Conservation (phyloP, 2,329 filamentous ascomycete genomes). For the Fusarium duplospermum region DNA sequence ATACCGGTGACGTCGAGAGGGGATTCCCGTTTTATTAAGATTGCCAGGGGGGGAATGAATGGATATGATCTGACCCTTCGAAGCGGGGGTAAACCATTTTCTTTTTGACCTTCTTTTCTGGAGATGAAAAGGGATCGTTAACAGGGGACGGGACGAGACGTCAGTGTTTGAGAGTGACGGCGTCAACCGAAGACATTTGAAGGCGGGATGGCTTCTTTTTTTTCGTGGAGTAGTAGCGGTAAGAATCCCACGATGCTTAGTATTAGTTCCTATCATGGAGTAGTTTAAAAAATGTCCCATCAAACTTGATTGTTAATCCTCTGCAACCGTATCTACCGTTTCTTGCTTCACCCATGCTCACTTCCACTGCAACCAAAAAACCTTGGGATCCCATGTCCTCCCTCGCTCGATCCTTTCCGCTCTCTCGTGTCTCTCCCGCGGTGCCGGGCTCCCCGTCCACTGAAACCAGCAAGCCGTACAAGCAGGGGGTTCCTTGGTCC, state of each 20-base stretch:
- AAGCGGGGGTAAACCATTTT: slow-evolving; percentile 22
- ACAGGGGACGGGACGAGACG: slow-evolving; percentile 13
- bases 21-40: slow-evolving; percentile 15
- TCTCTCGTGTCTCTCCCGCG: slow-evolving; percentile 14
- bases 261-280: background rate
- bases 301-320: background rate
- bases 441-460: slow-evolving; percentile 21
- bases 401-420: slow-evolving; percentile 11
- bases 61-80: slow-evolving; percentile 29
- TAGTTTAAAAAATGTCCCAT: background rate
- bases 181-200: background rate
- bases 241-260: background rate
- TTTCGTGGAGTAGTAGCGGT: background rate
- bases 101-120: slow-evolving; percentile 3
- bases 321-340: background rate
- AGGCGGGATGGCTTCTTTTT: background rate
- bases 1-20: slow-evolving; percentile 20
- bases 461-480: slow-evolving; percentile 23
- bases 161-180: slow-evolving; percentile 12
- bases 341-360: background rate
- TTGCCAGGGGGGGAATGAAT: slow-evolving; percentile 23
- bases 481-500: slow-evolving; percentile 17
- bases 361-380: slow-evolving; percentile 12
- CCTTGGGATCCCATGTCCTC: slow-evolving; percentile 19
- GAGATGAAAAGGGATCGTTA: slow-evolving; percentile 19